These are phyloP conservation scores for Plenodomus biglobosus DNA, from an alignment of 2,329 filamentous ascomycete genomes.

Conservation along the genomic window DNA sequence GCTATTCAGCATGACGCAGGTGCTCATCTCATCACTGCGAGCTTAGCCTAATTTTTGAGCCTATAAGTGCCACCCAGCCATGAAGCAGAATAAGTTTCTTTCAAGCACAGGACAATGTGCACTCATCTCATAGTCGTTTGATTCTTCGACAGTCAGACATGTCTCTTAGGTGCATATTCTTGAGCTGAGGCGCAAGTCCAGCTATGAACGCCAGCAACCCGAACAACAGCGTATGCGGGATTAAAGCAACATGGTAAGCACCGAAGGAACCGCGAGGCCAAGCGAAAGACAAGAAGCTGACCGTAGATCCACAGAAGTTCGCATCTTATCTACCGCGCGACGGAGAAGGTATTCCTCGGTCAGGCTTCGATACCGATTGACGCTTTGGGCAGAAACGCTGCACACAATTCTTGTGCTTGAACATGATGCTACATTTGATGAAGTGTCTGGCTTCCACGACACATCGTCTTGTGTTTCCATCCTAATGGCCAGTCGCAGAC, in stretches of 20 bases:
- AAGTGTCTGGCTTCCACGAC: slow-evolving; percentile 52
- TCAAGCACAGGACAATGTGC: background rate
- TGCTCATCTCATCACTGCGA: slow-evolving; percentile 1
- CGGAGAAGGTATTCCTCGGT: slow-evolving; percentile 42
- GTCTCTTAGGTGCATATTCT: background rate
- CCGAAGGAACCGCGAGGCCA: slow-evolving; percentile 41
- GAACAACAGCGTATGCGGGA: background rate
- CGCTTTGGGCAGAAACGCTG: slow-evolving; percentile 51
- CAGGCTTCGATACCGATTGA: slow-evolving; percentile 51
- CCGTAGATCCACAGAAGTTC: slow-evolving; percentile 37
- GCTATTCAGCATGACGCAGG: slow-evolving; percentile 1
- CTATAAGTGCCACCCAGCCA: background rate
- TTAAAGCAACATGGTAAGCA: too few species aligned
- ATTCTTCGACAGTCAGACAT: background rate
- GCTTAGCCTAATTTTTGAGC: slow-evolving; percentile 4
- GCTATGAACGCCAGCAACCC: background rate
- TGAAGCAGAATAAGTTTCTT: too few species aligned
- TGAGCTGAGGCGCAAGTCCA: background rate
- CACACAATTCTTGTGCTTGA: slow-evolving; percentile 53
- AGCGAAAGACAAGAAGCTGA: slow-evolving; percentile 45
- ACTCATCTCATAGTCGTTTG: background rate
- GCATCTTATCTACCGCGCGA: slow-evolving; percentile 48
- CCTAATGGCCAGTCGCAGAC: slow-evolving; percentile 47
- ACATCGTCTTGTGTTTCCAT: slow-evolving; percentile 53
- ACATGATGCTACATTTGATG: slow-evolving; percentile 51